Percentiles rank a stretch among this genome's conserved stretches.
Conservation (phyloP, 1,284 basidiomycete species). For the Puccinia horiana region DNA sequence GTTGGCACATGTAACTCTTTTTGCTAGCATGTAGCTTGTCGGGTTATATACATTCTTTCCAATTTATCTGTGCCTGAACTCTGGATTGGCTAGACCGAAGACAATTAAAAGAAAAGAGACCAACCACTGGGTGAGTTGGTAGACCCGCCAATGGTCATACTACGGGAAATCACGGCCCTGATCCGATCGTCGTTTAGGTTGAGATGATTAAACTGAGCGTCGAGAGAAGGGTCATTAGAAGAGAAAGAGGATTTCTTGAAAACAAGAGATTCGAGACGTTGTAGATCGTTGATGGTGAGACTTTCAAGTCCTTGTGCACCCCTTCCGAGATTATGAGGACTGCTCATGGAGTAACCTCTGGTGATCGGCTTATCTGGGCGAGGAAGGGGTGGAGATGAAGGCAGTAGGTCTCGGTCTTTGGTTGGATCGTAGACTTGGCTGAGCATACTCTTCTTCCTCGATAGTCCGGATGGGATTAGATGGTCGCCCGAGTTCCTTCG, state of each 20-base stretch:
- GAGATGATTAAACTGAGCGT: conserved; percentile 63
- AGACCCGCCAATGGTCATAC: conserved; percentile 65
- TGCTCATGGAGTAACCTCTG: conserved; percentile 65
- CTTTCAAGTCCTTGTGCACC: conserved; percentile 61
- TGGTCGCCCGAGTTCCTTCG: conserved; percentile 62
- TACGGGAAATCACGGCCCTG: conserved; percentile 77
- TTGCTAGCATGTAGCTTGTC: too few species aligned
- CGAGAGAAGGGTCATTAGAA: conserved; percentile 73
- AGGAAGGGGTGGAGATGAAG: conserved; percentile 52
- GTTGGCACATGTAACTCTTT: not conserved
- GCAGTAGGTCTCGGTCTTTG: not conserved
- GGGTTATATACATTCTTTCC: not conserved
- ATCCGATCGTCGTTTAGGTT: conserved; percentile 21
- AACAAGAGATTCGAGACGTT: conserved; percentile 85
- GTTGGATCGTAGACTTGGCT: conserved; percentile 78
- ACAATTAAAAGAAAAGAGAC: not conserved
- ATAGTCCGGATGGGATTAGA: conserved; percentile 63
- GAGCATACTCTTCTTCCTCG: conserved; percentile 82
- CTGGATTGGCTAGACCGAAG: not conserved
- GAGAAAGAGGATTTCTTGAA: conserved; percentile 65
- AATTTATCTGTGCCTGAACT: not conserved
- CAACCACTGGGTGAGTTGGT: not conserved
- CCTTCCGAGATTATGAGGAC: conserved; percentile 67
- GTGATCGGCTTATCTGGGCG: conserved; percentile 60
- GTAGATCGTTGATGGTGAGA: conserved; percentile 85